Conservation (phyloP, 331 rosid species). For the Prunus yedoensis region DNA sequence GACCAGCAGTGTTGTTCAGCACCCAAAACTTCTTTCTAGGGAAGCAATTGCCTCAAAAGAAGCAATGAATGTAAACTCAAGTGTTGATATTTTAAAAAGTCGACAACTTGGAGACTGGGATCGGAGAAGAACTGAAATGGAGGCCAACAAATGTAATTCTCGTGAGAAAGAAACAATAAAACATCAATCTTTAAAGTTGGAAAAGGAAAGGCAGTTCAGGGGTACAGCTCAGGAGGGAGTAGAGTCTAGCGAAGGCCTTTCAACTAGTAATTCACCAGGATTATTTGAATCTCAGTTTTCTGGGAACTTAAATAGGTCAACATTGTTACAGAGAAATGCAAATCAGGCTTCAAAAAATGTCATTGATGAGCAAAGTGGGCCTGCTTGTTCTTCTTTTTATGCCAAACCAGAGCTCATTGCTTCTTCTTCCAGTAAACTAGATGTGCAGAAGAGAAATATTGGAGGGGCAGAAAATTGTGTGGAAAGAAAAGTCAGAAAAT, state of each 20-base stretch:
- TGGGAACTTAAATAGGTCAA: not conserved
- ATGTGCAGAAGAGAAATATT: slow-evolving; percentile 2
- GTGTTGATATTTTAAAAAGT: slow-evolving; percentile 12
- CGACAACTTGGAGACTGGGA: slow-evolving; percentile 24
- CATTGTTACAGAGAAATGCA: not conserved
- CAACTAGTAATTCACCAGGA: slow-evolving; percentile 28
- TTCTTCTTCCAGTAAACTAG: slow-evolving; percentile 27
- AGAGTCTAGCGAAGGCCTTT: slow-evolving; percentile 23
- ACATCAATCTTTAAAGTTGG: slow-evolving; percentile 16
- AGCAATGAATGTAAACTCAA: slow-evolving; percentile 10
- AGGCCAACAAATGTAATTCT: slow-evolving; percentile 23
- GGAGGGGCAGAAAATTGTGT: slow-evolving; percentile 18
- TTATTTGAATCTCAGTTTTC: slow-evolving; percentile 23
- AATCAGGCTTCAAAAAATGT: slow-evolving; percentile 10
- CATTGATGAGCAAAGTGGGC: slow-evolving; percentile 6
- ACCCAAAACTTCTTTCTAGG: slow-evolving; percentile 28
- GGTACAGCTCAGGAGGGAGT: slow-evolving; percentile 27
- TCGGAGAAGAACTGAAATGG: slow-evolving; percentile 19
- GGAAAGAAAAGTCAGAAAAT: slow-evolving; percentile 23
- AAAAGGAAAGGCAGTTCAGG: slow-evolving; percentile 26
- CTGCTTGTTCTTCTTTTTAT: slow-evolving; percentile 18
- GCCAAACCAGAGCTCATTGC: slow-evolving; percentile 5
- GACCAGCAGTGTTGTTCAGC: slow-evolving; percentile 26
- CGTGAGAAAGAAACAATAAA: slow-evolving; percentile 19
- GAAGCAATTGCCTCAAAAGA: slow-evolving; percentile 33